Evolutionary conservation across 176 grass and related monocot species (phyloP), one percentile per base, ranked within the genome.

Genomic region (Raddia guianensis): DNA sequence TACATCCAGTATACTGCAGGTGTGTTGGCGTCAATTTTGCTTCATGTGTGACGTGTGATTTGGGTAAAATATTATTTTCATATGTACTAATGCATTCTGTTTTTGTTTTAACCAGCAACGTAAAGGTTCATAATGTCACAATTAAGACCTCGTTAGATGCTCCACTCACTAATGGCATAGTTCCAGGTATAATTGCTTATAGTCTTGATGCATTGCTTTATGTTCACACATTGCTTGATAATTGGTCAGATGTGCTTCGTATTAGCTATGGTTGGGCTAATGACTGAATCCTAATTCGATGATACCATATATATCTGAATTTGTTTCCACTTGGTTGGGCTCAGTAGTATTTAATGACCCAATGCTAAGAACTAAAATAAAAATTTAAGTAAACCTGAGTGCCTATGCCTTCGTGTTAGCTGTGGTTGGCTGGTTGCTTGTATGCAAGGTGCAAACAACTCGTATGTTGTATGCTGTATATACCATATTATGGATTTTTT

Each of bases 1-100:
- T 97, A 79, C 95, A 97, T 87, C 89, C 91, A 18, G 87, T 87
- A 5, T 97, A 94, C 59, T 90, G 91, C 73, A 88, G 91, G 94
- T 97, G 71, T 12, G 63, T 59, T 75, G 8, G 61, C 49, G 63
- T 76, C 63, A 64, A 52, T 49, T 56, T 34, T 67, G n/a, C 49
- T 75, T 35, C 51, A 47, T 69, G 48, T 58, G 3, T 82, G 14
- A 74, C 47, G 43, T 83, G 7, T 42, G 58, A 44, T 83, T 84
- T 44, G 13, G 20, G 40, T 40, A 40, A 43, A 55, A 19, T 81
- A 54, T 64, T 65, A 40, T 62, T 79, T 79, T 33, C 49, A 40
- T 76, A 52, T 73, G 49, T 61, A 51, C 18, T 77, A 61, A 86
- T 5, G 47, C 43, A 8, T 73, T 63, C 2, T 75, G 6, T 78